Base-by-base conservation (phyloP, 805 yeast genomes). In the Yamadazyma phyllophila region DNA sequence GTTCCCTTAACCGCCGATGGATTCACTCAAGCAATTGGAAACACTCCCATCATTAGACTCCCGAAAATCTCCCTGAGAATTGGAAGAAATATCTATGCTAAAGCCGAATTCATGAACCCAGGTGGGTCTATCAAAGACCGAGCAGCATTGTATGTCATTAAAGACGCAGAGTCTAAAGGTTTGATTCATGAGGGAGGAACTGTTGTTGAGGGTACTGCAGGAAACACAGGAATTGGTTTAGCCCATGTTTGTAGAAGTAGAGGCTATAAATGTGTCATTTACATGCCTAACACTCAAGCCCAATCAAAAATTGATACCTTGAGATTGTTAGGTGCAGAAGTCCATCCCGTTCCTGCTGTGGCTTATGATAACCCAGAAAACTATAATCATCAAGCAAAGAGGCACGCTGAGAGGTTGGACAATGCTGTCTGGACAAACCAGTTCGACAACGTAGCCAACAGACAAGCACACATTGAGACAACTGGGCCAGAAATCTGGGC, bases 361-460 rank as follows among this genome's bases (percentile, higher is more conserved):
- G 87, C 96, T 1, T 83, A 72, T 58, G 83, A 83, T 42, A 84
- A 89, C 63, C 96, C 96, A 2, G 74, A 79, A 60, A 88, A 89
- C 68, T 89, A 83, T 71, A 89, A 89, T 69, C 92, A 89, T 63
- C 87, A 85, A 65, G 96, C 96, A 7, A 77, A 77, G 58, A 77
- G 91, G 57, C 95, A 87, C 60, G 96, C 96, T 4, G 94, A 86
- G 52, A 56, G 67, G 33, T 64, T 85, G 45, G 79, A 75, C 0
- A 88, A 88, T 61, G 94, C 96, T 0, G 90, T 87, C 13, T 89
- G 96, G 96, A 89, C 96, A 14, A 84, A 89, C 63, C 97, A 89
- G 62, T 89, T 89, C 61, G 96, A 89, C 63, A 89, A 89, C 63
- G 59, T 74, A n/a, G 94, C 92, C 50, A 89, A 89, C 67, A 77